phyloP scores from a whole-genome alignment of 345 rosid genomes.

The Ceriops zippeliana region DNA sequence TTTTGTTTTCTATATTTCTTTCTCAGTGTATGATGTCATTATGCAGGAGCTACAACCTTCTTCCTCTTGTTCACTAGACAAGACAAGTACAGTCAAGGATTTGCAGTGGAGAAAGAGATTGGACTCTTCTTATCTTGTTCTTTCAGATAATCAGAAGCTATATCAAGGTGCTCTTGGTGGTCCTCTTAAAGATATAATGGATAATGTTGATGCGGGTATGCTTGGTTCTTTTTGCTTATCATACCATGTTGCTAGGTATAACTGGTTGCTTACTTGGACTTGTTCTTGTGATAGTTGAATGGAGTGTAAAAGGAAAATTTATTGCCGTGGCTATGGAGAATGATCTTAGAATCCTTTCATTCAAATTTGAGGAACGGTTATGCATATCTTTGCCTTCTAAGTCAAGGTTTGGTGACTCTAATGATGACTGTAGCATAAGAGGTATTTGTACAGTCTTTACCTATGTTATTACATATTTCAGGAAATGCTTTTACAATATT shows the following conservation, averaged over 20 bases:
- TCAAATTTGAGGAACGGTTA: constrained; percentile 58
- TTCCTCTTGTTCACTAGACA: constrained; percentile 48
- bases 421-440: constrained; percentile 43
- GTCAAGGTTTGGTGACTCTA: constrained; percentile 51
- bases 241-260: background rate
- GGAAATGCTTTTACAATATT: too few relatives aligned
- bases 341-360: constrained; percentile 54
- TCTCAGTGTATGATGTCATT: background rate
- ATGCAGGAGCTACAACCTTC: constrained; percentile 54
- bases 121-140: constrained; percentile 55
- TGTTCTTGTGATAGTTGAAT: constrained; percentile 45
- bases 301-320: constrained; percentile 68
- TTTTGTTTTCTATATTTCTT: background rate
- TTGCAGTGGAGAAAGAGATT: constrained; percentile 59
- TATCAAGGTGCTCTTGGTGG: constrained; percentile 50
- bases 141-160: constrained; percentile 55
- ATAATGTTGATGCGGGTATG: constrained; percentile 78
- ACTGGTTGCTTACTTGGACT: constrained; percentile 9
- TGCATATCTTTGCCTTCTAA: constrained; percentile 50
- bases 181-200: constrained; percentile 52
- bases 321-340: constrained; percentile 63
- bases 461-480: background rate
- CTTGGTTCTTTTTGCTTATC: background rate
- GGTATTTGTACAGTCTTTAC: constrained; percentile 38
- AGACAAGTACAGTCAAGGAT: constrained; percentile 56